A percentile compares a stretch with the other conserved stretches of the same genome.
These are phyloP conservation scores for Boletus calvinii DNA, from an alignment of 1,284 basidiomycete species.

Conservation along the genomic window DNA sequence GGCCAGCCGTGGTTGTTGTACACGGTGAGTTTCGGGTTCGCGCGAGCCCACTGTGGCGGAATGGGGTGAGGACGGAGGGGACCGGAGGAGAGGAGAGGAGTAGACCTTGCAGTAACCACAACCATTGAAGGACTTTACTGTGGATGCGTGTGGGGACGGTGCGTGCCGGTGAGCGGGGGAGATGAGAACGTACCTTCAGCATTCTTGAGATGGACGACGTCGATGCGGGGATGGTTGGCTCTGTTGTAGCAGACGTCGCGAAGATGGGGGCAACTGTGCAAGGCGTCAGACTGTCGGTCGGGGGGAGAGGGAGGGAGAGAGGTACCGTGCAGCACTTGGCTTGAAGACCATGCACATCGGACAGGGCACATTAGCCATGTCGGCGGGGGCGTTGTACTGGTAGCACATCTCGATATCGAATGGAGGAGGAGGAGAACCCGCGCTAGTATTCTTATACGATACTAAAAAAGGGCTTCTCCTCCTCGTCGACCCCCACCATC, in stretches of 20 bases:
- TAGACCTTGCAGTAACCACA: slow-evolving; percentile 82
- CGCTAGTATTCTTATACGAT: slow-evolving; percentile 35
- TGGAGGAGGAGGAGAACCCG: slow-evolving; percentile 30
- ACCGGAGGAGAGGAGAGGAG: slow-evolving; percentile 27
- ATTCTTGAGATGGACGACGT: slow-evolving; percentile 75
- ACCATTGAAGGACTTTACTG: slow-evolving; percentile 78
- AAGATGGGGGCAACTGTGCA: slow-evolving; percentile 66
- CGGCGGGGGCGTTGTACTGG: slow-evolving; percentile 57
- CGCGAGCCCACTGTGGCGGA: slow-evolving; percentile 61
- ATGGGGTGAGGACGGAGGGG: slow-evolving; percentile 29
- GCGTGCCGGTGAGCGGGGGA: slow-evolving; percentile 4
- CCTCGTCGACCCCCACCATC: slow-evolving; percentile 16
- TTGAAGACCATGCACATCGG: slow-evolving; percentile 82
- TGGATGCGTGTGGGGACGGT: slow-evolving; percentile 12
- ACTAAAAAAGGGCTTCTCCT: slow-evolving; percentile 36
- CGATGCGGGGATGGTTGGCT: slow-evolving; percentile 65
- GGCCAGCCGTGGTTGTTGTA: slow-evolving; percentile 77
- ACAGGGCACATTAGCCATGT: slow-evolving; percentile 63
- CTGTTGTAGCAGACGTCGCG: slow-evolving; percentile 73
- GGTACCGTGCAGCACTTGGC: slow-evolving; percentile 55
- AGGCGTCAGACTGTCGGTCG: slow-evolving; percentile 11
- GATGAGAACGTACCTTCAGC: slow-evolving; percentile 62
- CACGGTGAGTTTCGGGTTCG: slow-evolving; percentile 52
- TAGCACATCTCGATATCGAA: slow-evolving; percentile 60
- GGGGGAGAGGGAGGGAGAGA: slow-evolving; percentile 10